phyloP scores from a whole-genome alignment of 2,329 filamentous ascomycete species.

The Colletotrichum sp. region DNA sequence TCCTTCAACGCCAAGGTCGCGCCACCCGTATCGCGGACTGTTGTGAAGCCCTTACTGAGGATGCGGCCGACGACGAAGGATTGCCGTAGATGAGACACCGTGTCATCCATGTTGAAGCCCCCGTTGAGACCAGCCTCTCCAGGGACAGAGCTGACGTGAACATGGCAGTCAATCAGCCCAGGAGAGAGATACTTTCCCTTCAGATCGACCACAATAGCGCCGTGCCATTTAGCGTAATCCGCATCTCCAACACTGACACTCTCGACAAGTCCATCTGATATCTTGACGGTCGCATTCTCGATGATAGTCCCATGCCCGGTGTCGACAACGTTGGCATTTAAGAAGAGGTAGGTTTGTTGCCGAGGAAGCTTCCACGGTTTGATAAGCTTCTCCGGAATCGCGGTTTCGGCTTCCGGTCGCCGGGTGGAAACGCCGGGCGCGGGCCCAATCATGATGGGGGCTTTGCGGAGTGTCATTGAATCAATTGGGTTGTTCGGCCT shows the following conservation, averaged over 20 bases:
- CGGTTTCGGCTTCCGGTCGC: background rate
- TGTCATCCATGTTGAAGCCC: conserved; percentile 32
- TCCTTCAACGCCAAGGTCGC: conserved; percentile 59
- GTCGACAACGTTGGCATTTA: conserved; percentile 50
- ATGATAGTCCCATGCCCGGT: conserved; percentile 35
- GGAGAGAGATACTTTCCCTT: conserved; percentile 34
- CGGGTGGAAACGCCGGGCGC: background rate
- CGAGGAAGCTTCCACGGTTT: conserved; percentile 40
- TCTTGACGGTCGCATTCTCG: conserved; percentile 32
- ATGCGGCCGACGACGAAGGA: conserved; percentile 54
- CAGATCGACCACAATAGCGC: conserved; percentile 25
- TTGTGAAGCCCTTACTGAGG: conserved; percentile 63
- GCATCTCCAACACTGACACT: conserved; percentile 26
- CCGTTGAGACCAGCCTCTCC: conserved; percentile 29
- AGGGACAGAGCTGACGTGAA: conserved; percentile 34
- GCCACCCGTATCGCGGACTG: conserved; percentile 62
- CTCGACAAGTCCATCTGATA: conserved; percentile 38
- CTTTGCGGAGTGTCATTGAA: conserved; percentile 6
- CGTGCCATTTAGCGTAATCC: background rate
- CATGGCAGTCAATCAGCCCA: conserved; percentile 37
- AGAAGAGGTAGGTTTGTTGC: conserved; percentile 38
- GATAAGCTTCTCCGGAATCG: conserved; percentile 26
- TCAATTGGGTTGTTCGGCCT: background rate
- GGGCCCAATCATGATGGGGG: background rate
- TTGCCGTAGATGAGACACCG: conserved; percentile 46